Evolutionary conservation across 106 monocot species (phyloP), one percentile per base, ranked within the genome.

Genomic region (Agapanthus africanus): DNA sequence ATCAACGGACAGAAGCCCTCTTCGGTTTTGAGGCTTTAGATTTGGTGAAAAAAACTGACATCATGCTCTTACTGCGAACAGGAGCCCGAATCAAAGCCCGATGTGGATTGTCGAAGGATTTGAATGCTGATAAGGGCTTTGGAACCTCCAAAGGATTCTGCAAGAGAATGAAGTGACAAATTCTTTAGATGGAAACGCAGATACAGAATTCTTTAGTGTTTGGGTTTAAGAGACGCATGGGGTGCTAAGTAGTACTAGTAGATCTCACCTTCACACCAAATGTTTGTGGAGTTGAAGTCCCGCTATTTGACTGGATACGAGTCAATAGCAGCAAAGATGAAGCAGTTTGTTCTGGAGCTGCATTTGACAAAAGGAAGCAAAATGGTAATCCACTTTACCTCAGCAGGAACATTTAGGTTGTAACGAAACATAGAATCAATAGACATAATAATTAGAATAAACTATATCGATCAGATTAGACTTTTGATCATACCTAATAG

Each of bases 11-110:
- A 66, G 60, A 71, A 54, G 83, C 40, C 67, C 62, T 88, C 63
- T 74, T 85, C 71, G 79, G 72, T 73, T 83, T 95, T 6, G 69
- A 37, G 27, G 76, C 42, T 76, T 85, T 95, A 59, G 69, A 77
- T 60, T 91, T 95, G 59, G 79, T 73, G 49, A 95, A 95, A 65
- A 95, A 88, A 19, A 82, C 74, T 2, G 91, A 71, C 4, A 91
- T 61, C 77, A 88, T 74, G 67, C 85, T 91, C 70, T 80, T 95
- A 35, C 73, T 95, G 4, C 85, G 82, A 42, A 46, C 78, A 33
- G 79, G 83, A 69, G 88, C 78, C 39, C 79, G 69, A 19, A 42
- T 54, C 27, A 87, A 66, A 57, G 87, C 82, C 38, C 68, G 65
- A 9, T 67, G 57, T 26, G 86, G 76, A 68, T 77, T 85, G 21